Percentiles rank a stretch among this genome's conserved stretches.
Evolutionary conservation across 768 basidiomycete species (phyloP).

Genomic region (Pleurotus cornucopiae): DNA sequence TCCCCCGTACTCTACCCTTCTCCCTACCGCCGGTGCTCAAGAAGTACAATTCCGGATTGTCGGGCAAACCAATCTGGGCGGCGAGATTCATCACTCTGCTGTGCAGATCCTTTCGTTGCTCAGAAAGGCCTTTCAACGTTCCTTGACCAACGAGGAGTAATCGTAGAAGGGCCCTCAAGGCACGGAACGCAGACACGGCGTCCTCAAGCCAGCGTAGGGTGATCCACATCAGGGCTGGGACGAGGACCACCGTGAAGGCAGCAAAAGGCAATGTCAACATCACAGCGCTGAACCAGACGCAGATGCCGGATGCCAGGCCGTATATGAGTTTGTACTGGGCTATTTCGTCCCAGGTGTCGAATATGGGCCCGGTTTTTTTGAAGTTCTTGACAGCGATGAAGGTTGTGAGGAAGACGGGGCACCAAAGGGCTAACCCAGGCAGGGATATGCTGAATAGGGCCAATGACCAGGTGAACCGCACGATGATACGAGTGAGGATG

Average conservation of each 20-base stretch:
- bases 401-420: conserved; percentile 71
- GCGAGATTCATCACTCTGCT: conserved; percentile 66
- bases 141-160: conserved; percentile 59
- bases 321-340: conserved; percentile 87
- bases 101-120: conserved; percentile 53
- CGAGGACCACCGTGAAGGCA: conserved; percentile 48
- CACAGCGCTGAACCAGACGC: conserved; percentile 57
- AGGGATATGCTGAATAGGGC: conserved; percentile 62
- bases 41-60: conserved; percentile 68
- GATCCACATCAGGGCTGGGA: conserved; percentile 86
- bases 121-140: conserved; percentile 50
- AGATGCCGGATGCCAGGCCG: conserved; percentile 68
- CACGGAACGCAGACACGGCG: conserved; percentile 73
- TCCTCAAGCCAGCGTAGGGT: conserved; percentile 87
- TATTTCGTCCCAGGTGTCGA: conserved; percentile 88
- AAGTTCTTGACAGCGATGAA: conserved; percentile 69
- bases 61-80: conserved; percentile 55
- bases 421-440: conserved; percentile 80
- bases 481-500: conserved; percentile 58
- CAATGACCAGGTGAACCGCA: conserved; percentile 62
- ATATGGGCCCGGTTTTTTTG: conserved; percentile 77
- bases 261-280: conserved; percentile 62
- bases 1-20: conserved; percentile 64
- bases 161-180: conserved; percentile 56
- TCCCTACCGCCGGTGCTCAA: conserved; percentile 52